Conservation (phyloP, 2,329 filamentous ascomycete genomes). For the Trichoderma endophyticum region DNA sequence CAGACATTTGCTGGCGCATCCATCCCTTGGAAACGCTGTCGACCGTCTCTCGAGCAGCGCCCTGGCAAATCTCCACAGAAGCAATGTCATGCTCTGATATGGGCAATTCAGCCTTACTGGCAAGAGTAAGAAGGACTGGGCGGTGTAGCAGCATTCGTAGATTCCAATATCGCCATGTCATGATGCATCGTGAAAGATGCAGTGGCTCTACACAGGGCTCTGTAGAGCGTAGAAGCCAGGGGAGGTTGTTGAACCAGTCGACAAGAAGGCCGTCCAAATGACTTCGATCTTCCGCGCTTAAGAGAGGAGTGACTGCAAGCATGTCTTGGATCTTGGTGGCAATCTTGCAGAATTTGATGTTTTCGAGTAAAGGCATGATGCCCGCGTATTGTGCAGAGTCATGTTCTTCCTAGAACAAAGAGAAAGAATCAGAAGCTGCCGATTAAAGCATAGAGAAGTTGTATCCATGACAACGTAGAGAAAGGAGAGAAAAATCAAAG, state of each 20-base stretch:
- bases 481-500: neutral
- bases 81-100: constrained; percentile 60
- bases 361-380: constrained; percentile 69
- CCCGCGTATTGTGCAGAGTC: constrained; percentile 59
- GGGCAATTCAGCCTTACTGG: constrained; percentile 49
- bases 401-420: constrained; percentile 27
- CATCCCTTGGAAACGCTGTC: constrained; percentile 69
- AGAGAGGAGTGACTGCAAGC: constrained; percentile 65
- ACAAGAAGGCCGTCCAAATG: constrained; percentile 65
- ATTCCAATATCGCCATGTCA: constrained; percentile 81
- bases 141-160: constrained; percentile 73
- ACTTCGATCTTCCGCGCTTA: constrained; percentile 63
- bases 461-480: neutral
- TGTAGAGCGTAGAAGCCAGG: constrained; percentile 59
- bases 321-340: constrained; percentile 74
- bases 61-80: constrained; percentile 65
- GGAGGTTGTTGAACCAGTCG: constrained; percentile 69
- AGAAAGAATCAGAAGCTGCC: neutral
- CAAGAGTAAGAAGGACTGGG: constrained; percentile 65
- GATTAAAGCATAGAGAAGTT: no score
- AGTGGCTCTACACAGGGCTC: constrained; percentile 70
- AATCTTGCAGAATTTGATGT: constrained; percentile 76
- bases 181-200: constrained; percentile 66
- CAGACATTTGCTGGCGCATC: constrained; percentile 69
- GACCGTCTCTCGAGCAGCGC: constrained; percentile 67